Conservation (phyloP, 352 stramenopile species). For the Globisporangium recalcitrans region DNA sequence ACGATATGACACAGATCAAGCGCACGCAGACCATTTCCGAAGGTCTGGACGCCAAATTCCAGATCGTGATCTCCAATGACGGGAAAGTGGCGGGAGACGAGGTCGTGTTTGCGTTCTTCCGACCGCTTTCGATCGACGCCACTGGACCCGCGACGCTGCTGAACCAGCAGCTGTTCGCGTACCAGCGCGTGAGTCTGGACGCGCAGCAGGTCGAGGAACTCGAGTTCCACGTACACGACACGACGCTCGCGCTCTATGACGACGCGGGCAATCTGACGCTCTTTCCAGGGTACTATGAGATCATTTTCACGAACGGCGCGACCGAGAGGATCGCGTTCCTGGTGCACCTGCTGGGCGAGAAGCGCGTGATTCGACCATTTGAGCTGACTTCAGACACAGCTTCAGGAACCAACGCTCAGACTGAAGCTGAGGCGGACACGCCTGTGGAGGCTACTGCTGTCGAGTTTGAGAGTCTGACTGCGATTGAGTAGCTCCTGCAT, state of each 20-base stretch:
- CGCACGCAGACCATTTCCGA: constrained; percentile 29
- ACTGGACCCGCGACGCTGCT: constrained; percentile 55
- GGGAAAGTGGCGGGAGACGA: constrained; percentile 51
- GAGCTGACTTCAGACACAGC: constrained; percentile 5
- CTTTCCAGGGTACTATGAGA: constrained; percentile 68
- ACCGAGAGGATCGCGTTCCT: constrained; percentile 60
- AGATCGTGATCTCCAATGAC: constrained; percentile 52
- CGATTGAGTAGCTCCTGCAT: constrained; percentile 8
- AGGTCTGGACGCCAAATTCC: constrained; percentile 36
- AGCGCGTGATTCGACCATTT: constrained; percentile 43
- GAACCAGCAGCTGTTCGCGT: constrained; percentile 77
- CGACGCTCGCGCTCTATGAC: constrained; percentile 53
- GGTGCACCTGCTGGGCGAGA: constrained; percentile 41
- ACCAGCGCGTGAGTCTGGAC: constrained; percentile 46
- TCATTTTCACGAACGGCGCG: constrained; percentile 72
- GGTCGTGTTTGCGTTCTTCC: constrained; percentile 79
- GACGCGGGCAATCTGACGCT: constrained; percentile 44
- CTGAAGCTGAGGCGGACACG: not conserved
- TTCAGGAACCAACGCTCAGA: not conserved
- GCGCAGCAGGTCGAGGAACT: constrained; percentile 32
- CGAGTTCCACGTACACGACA: constrained; percentile 36
- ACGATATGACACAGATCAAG: constrained; percentile 6
- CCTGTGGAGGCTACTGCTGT: not conserved
- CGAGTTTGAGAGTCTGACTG: not conserved
- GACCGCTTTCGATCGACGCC: constrained; percentile 46